phyloP scores from a whole-genome alignment of 805 yeast species.

The Cyberlindnera mrakii region DNA sequence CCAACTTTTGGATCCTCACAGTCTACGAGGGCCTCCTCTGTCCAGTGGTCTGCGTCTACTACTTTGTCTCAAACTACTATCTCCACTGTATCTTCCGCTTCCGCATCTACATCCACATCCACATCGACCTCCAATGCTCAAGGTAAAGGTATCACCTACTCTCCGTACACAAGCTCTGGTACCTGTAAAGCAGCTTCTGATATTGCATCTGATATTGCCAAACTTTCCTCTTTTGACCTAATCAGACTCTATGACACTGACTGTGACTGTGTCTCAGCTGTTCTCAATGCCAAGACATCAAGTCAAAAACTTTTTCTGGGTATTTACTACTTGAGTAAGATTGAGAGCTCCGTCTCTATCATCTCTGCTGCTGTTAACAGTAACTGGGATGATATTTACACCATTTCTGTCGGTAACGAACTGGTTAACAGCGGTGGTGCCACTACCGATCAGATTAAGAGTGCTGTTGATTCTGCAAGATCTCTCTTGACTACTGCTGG shows the following conservation, averaged over 20 bases:
- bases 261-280: constrained; percentile 50
- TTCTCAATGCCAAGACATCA: constrained; percentile 41
- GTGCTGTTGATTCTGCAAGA: constrained; percentile 44
- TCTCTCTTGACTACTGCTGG: constrained; percentile 38
- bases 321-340: constrained; percentile 43
- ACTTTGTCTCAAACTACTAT: constrained; percentile 1
- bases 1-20: not conserved
- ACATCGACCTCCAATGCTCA: constrained; percentile 21
- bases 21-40: not conserved
- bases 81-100: constrained; percentile 15
- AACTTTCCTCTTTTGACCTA: constrained; percentile 38
- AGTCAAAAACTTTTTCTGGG: constrained; percentile 54
- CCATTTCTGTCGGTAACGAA: constrained; percentile 62
- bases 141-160: constrained; percentile 56
- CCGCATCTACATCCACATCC: constrained; percentile 11
- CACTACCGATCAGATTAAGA: constrained; percentile 38
- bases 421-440: constrained; percentile 49
- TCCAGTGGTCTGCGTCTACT: not conserved
- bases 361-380: constrained; percentile 39
- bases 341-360: constrained; percentile 35
- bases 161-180: constrained; percentile 54
- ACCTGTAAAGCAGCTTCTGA: constrained; percentile 45
- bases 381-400: constrained; percentile 50
- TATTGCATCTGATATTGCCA: constrained; percentile 41
- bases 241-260: constrained; percentile 62